A percentile compares a stretch with the other conserved stretches of the same genome.
Evolutionary conservation across 2,329 filamentous ascomycete genomes (phyloP).

Genomic region (Ophiostoma perfectum): DNA sequence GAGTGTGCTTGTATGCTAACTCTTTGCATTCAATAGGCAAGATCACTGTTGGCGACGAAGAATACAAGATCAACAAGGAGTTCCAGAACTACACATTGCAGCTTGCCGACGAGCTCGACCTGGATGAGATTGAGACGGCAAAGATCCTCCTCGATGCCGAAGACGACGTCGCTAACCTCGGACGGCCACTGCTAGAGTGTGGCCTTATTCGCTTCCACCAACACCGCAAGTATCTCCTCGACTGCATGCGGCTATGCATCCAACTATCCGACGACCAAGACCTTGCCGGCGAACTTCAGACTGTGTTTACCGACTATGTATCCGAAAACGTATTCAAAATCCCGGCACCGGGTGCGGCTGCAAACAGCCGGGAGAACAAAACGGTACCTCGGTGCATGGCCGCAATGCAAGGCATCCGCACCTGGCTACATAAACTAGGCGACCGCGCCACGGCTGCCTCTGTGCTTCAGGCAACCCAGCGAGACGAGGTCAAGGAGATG

Average conservation of each 20-base stretch:
- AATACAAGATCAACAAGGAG: conserved; percentile 77
- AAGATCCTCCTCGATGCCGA: conserved; percentile 69
- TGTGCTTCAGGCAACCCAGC: conserved; percentile 60
- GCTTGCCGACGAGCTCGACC: conserved; percentile 78
- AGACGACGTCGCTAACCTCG: conserved; percentile 61
- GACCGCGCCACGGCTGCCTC: conserved; percentile 72
- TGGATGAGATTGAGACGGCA: conserved; percentile 84
- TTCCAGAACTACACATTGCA: conserved; percentile 79
- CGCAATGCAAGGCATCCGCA: conserved; percentile 70
- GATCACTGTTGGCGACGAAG: conserved; percentile 63
- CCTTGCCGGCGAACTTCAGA: conserved; percentile 45
- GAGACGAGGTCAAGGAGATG: conserved; percentile 65
- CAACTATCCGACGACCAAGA: conserved; percentile 59
- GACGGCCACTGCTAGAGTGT: conserved; percentile 68
- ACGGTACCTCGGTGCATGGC: conserved; percentile 71
- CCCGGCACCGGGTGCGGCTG: conserved; percentile 40
- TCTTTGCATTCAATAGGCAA: conserved; percentile 52
- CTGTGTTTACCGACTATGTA: conserved; percentile 49
- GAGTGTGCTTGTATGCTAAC: neutral
- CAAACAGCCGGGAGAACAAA: conserved; percentile 45
- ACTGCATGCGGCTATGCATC: conserved; percentile 75
- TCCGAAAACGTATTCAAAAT: conserved; percentile 53
- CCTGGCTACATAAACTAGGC: conserved; percentile 66
- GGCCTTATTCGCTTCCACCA: conserved; percentile 86
- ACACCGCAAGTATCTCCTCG: conserved; percentile 73